Conservation (phyloP, 495 filamentous ascomycete species). For the Penicillium cinerascens region DNA sequence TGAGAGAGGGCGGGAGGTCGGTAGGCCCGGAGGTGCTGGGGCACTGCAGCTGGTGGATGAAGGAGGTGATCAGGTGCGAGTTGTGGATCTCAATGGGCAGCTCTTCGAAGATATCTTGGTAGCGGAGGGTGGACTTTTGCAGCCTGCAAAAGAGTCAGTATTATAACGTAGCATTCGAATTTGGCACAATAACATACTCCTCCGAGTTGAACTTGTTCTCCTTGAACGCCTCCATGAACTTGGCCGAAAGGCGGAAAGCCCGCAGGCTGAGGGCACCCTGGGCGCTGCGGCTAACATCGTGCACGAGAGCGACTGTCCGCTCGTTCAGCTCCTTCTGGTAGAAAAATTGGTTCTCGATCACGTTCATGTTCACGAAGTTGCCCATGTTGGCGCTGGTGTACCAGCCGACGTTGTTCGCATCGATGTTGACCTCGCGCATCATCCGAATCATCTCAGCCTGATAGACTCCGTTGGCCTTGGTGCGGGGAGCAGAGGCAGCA, state of each 20-base stretch:
- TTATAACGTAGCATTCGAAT: slow-evolving; percentile 2
- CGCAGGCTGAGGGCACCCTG: slow-evolving; percentile 87
- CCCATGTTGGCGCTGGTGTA: slow-evolving; percentile 98
- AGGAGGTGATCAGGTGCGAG: slow-evolving; percentile 92
- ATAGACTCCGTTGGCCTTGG: slow-evolving; percentile 84
- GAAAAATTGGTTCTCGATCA: slow-evolving; percentile 96
- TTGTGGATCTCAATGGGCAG: slow-evolving; percentile 92
- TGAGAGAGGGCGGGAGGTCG: slow-evolving; percentile 69
- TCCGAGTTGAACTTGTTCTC: slow-evolving; percentile 97
- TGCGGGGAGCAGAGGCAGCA: slow-evolving; percentile 83
- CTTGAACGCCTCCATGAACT: slow-evolving; percentile 90
- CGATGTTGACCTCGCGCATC: slow-evolving; percentile 94
- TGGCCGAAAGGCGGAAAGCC: slow-evolving; percentile 82
- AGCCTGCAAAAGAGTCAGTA: slow-evolving; percentile 53
- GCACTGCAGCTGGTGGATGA: slow-evolving; percentile 81
- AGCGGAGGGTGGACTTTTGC: slow-evolving; percentile 85
- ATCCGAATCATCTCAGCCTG: slow-evolving; percentile 97
- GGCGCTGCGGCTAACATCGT: slow-evolving; percentile 90
- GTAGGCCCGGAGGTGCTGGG: slow-evolving; percentile 57
- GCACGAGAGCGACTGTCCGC: slow-evolving; percentile 86
- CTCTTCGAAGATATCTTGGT: slow-evolving; percentile 91
- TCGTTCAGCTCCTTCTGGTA: slow-evolving; percentile 95
- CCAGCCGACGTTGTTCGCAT: slow-evolving; percentile 97
- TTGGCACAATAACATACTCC: slow-evolving; percentile 55
- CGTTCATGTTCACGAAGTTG: slow-evolving; percentile 91